Evolutionary conservation across 768 basidiomycete genomes (phyloP), one percentile per base, ranked within the genome.

Genomic region (Strobilomyces confusus): DNA sequence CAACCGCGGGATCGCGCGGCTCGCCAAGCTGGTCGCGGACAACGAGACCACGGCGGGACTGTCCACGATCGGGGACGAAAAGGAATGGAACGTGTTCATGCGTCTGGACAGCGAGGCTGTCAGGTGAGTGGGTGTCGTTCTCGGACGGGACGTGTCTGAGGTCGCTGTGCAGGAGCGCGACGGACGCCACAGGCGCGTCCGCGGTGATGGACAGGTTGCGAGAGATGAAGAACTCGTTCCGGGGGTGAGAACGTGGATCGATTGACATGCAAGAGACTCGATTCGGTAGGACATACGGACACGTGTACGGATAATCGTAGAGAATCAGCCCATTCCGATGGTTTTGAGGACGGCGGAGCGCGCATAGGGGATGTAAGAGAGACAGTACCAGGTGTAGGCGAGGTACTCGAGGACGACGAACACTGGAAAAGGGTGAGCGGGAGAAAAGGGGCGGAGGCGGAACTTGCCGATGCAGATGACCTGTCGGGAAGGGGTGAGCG

Each of bases 1-100:
- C 0, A 92, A 88, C 65, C 53, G 75, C 22, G 87, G 75, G 2
- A 68, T 95, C 41, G 70, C 67, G 26, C 77, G 81, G 26, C 80
- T 97, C 29, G 73, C 73, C 8, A 72, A 79, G 41, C 73, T 92
- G 19, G 79, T 81, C 22, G 65, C 78, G 47, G 73, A 76, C 43
- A 84, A 92, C 62, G 64, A 76, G 51, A 69, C 82, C 42, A 92
- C 88, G 5, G 82, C 87, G 5, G 93, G 95, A 37, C 73, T 86
- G 65, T 87, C 89, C 13, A 97, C 93, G 0, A 94, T 98, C 46
- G 89, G 81, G 0, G 89, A 98, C 59, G 95, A 98, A 75, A 94
- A 93, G 73, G 75, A 83, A 58, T 95, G 91, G 90, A 98, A 98
- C 70, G 84, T 92, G 9, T 98, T 98, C 70, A 93, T 97, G 92